phyloP scores from a whole-genome alignment of 2,329 filamentous ascomycete genomes.

The Periconia digitata region DNA sequence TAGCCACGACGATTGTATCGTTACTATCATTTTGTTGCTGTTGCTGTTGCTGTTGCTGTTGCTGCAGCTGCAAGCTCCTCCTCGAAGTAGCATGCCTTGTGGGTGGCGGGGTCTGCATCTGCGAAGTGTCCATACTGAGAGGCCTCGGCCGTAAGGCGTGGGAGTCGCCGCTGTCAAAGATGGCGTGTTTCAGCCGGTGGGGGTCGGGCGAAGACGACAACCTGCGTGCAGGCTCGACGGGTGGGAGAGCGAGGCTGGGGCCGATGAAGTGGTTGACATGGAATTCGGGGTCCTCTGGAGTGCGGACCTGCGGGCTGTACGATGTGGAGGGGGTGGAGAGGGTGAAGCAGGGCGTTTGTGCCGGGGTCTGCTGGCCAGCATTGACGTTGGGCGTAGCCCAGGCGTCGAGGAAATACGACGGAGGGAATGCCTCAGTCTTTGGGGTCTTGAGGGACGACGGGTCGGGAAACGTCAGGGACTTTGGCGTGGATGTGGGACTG shows the following conservation, averaged over 20 bases:
- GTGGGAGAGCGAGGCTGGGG: constrained; percentile 57
- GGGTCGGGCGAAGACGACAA: constrained; percentile 61
- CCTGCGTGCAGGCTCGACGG: constrained; percentile 61
- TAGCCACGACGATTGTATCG: no score
- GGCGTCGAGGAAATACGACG: constrained; percentile 53
- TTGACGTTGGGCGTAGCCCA: constrained; percentile 49
- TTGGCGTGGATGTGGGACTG: constrained; percentile 54
- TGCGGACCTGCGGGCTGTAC: constrained; percentile 37
- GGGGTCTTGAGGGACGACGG: constrained; percentile 49
- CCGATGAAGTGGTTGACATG: constrained; percentile 65
- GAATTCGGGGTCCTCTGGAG: constrained; percentile 48
- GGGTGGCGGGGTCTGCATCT: constrained; percentile 64
- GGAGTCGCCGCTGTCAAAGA: constrained; percentile 10
- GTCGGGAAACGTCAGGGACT: constrained; percentile 45
- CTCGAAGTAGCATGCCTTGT: constrained; percentile 58
- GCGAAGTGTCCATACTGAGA: constrained; percentile 44
- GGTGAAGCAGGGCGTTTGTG: constrained; percentile 45
- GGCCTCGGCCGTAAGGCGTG: constrained; percentile 23
- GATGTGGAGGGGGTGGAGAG: constrained; percentile 40
- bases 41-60: no score
- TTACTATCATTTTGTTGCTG: no score
- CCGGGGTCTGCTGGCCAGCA: constrained; percentile 44
- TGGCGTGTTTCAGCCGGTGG: constrained; percentile 21
- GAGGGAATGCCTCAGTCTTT: constrained; percentile 44
- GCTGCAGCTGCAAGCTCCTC: constrained; percentile 43